These are phyloP conservation scores for Neospora caninum DNA, from an alignment of 169 alveolate species.

Conservation along the genomic window DNA sequence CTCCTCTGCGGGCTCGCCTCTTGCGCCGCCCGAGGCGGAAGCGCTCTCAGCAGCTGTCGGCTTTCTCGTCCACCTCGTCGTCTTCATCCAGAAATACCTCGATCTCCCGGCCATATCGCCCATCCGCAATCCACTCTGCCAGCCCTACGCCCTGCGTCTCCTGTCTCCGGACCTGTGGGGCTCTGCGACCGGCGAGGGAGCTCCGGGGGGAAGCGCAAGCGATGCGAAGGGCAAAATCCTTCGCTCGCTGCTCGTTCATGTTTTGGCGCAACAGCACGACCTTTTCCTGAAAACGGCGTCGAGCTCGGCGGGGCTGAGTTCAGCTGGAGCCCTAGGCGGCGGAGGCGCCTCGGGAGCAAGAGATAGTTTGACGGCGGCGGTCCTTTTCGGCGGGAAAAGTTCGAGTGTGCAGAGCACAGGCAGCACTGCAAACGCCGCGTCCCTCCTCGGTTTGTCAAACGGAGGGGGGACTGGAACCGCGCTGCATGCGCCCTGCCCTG, in stretches of 20 bases:
- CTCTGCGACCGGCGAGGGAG: background rate
- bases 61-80: conserved; percentile 19
- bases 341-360: background rate
- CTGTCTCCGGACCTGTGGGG: conserved; percentile 5
- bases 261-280: background rate
- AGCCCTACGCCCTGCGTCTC: background rate
- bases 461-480: background rate
- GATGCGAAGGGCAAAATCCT: background rate
- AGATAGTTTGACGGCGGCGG: background rate
- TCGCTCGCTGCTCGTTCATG: background rate
- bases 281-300: background rate
- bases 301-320: background rate
- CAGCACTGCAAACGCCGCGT: background rate
- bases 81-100: conserved; percentile 1
- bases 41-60: conserved; percentile 11
- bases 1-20: background rate
- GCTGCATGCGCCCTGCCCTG: background rate
- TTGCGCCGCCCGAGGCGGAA: background rate
- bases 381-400: background rate
- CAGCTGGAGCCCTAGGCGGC: background rate
- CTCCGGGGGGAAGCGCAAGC: background rate
- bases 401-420: background rate
- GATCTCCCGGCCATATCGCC: background rate
- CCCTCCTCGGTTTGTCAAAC: background rate
- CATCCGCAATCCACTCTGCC: background rate